Evolutionary conservation across 2,329 filamentous ascomycete species (phyloP).

Genomic region (Aspergillus versicolor): DNA sequence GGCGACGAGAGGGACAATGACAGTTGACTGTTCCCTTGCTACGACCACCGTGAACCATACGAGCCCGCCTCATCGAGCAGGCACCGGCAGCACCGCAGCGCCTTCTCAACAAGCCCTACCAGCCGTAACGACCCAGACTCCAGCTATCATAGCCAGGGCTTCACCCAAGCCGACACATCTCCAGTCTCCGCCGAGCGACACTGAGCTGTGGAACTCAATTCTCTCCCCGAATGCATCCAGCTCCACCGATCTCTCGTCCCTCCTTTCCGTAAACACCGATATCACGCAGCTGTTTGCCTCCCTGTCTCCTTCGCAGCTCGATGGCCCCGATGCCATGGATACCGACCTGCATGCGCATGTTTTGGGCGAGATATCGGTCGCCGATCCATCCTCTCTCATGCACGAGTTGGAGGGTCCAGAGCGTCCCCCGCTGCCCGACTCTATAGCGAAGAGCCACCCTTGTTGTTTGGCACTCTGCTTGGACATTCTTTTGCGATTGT

Average conservation of each 20-base stretch:
- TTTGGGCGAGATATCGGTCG: not conserved
- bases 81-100: not conserved
- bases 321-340: not conserved
- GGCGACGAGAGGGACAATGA: not conserved
- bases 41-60: not conserved
- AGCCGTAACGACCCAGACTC: not conserved
- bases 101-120: not conserved
- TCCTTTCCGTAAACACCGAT: not conserved
- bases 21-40: not conserved
- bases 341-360: not conserved
- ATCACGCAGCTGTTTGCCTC: not conserved
- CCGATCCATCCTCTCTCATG: not conserved
- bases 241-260: not conserved
- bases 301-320: not conserved
- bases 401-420: not conserved
- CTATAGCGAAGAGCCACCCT: not conserved
- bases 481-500: not conserved
- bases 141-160: not conserved
- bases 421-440: not conserved
- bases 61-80: not conserved
- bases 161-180: not conserved
- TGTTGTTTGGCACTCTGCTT: conserved; percentile 1
- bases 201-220: not conserved
- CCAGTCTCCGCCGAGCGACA: not conserved
- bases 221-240: not conserved